Conservation (phyloP, 176 grass and related monocot species). For the Themeda triandra region DNA sequence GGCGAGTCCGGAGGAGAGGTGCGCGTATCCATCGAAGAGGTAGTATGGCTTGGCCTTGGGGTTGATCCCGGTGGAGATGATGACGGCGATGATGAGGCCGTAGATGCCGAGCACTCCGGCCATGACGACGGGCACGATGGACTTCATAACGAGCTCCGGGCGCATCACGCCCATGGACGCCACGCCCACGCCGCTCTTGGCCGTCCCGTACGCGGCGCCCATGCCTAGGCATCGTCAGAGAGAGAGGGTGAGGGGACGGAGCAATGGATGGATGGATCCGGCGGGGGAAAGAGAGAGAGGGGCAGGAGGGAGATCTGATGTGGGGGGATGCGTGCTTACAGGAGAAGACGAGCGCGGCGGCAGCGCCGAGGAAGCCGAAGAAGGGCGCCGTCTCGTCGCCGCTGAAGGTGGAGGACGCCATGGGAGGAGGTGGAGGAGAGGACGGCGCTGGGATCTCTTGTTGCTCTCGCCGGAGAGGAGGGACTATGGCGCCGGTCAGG, state of each 20-base stretch:
- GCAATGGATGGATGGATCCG: neutral
- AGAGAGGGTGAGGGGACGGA: neutral
- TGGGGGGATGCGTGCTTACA: conserved; percentile 48
- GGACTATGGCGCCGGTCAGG: neutral
- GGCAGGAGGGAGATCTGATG: neutral
- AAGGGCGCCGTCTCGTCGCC: conserved; percentile 97
- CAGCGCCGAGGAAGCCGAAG: conserved; percentile 97
- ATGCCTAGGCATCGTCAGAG: conserved; percentile 38
- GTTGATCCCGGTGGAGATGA: conserved; percentile 78
- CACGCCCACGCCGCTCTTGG: conserved; percentile 69
- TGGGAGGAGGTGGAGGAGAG: neutral
- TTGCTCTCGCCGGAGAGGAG: conserved; percentile 14
- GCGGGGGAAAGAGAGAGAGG: neutral
- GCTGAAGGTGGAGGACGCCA: conserved; percentile 48
- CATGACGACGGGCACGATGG: conserved; percentile 82
- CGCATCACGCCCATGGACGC: conserved; percentile 79
- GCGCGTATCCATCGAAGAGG: conserved; percentile 73
- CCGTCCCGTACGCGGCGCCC: conserved; percentile 67
- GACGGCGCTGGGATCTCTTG: neutral
- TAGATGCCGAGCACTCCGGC: conserved; percentile 78
- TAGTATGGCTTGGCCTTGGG: conserved; percentile 84
- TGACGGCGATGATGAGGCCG: conserved; percentile 81
- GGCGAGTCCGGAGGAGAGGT: conserved; percentile 66
- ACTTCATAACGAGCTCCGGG: conserved; percentile 81
- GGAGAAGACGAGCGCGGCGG: conserved; percentile 91